Evolutionary conservation across 345 rosid species (phyloP), one percentile per base, ranked within the genome.

Genomic region (Eucalyptus fibrosa): DNA sequence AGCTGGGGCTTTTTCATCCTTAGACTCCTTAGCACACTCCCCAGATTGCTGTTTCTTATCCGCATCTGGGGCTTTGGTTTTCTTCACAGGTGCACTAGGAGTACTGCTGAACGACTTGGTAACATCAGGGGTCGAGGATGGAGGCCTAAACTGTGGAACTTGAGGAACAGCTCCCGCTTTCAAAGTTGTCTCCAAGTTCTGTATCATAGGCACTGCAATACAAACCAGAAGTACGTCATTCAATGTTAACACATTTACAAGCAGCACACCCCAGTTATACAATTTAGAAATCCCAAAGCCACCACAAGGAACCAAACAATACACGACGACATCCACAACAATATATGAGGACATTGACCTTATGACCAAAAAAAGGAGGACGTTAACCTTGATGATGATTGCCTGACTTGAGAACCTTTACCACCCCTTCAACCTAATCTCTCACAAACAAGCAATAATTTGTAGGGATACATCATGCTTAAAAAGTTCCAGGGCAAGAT

Each of bases 161-260:
- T 94, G 97, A 77, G 99, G 99, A 59, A 96, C 98, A 81, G 97
- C 99, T 85, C 99, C 99, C 2, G 96, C 94, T 93, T 89, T 96
- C 89, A 97, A 50, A 5, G 99, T 98, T 37, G 94, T 80, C 91
- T 97, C 99, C 28, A 98, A 90, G 90, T 95, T 96, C 88, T 97
- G 98, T 23, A 98, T 94, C 99, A 98, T 97, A 45, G 99, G 99
- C 99, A 97, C 99, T 98, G 92, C 55, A 59, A 86, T 18, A 34
- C 55, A 81, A 88, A 37, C 59, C n/a, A 50, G 21, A 87, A 56
- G 6, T 42, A 80, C 24, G 49, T 53, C 67, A 50, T 51, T 53
- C 42, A 10, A 87, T 21, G n/a, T 28, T 28, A 32, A 37, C 12
- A 30, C 37, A 37, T 51, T 44, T 21, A 51, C 60, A 87, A 55